Conservation (phyloP, 352 stramenopile species). For the Pythium inflatum region DNA sequence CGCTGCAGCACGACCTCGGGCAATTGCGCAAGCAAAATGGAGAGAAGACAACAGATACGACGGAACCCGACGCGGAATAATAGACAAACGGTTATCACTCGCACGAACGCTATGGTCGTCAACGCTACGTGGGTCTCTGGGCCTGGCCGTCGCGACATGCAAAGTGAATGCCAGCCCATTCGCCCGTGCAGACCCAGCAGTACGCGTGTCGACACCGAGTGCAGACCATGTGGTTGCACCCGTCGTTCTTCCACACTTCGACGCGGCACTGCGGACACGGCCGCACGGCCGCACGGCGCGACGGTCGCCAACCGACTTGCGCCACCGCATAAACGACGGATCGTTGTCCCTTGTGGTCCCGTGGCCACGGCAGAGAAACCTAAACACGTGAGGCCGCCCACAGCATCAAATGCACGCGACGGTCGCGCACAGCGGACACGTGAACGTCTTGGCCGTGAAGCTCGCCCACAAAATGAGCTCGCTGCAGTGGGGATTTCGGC, state of each 20-base stretch:
- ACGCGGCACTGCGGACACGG: constrained; percentile 61
- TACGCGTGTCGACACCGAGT: constrained; percentile 54
- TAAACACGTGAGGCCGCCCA: constrained; percentile 40
- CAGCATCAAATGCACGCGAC: constrained; percentile 64
- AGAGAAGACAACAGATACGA: neutral
- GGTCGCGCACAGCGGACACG: constrained; percentile 52
- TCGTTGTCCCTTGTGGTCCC: too few species aligned
- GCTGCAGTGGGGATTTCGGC: constrained; percentile 50
- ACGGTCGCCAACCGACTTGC: constrained; percentile 56
- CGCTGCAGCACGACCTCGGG: constrained; percentile 52
- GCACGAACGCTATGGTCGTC: too few species aligned
- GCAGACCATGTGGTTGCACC: constrained; percentile 73
- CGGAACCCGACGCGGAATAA: neutral
- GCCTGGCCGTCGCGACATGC: constrained; percentile 1
- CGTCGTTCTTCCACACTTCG: constrained; percentile 73
- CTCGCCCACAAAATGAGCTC: constrained; percentile 65
- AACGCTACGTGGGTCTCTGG: neutral
- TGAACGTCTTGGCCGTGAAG: constrained; percentile 44
- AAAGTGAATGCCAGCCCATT: constrained; percentile 5
- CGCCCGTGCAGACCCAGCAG: constrained; percentile 8
- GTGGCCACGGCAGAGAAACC: neutral
- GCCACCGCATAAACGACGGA: constrained; percentile 58
- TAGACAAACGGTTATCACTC: too few species aligned
- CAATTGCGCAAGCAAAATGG: constrained; percentile 19
- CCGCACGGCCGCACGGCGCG: constrained; percentile 62